These are phyloP conservation scores for Polygonum maritimum DNA, from an alignment of 148 eudicot genomes.

Conservation along the genomic window DNA sequence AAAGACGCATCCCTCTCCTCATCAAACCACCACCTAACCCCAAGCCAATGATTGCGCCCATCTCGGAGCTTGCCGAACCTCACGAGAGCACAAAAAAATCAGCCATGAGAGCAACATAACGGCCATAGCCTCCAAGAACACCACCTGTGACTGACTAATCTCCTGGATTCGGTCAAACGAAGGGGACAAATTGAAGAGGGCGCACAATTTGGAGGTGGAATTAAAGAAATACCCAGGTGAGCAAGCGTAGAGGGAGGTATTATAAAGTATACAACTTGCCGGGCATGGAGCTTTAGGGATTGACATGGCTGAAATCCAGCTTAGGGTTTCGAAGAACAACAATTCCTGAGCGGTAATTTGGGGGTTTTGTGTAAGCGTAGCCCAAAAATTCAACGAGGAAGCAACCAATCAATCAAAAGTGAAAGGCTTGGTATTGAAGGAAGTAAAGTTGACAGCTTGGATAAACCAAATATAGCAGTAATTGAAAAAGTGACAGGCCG, in stretches of 20 bases:
- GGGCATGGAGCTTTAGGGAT: constrained; percentile 29
- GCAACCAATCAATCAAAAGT: too few species aligned
- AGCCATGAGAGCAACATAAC: constrained; percentile 57
- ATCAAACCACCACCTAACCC: constrained; percentile 90
- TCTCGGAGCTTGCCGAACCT: constrained; percentile 54
- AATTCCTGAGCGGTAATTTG: too few species aligned
- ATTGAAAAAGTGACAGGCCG: background rate
- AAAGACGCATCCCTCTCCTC: too few species aligned
- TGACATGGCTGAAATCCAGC: constrained; percentile 21
- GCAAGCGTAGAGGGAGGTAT: constrained; percentile 60
- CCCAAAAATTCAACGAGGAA: too few species aligned
- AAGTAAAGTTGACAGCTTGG: background rate
- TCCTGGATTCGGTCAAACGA: constrained; percentile 58
- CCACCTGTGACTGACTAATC: constrained; percentile 79
- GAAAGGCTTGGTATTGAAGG: background rate
- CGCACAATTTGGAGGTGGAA: constrained; percentile 31
- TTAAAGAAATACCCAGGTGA: constrained; percentile 60
- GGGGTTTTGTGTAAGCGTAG: too few species aligned
- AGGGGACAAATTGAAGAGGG: constrained; percentile 23
- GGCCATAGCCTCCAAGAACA: constrained; percentile 65
- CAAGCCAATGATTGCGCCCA: constrained; percentile 58
- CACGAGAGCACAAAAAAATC: constrained; percentile 39
- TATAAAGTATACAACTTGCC: constrained; percentile 39
- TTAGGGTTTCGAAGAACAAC: background rate
- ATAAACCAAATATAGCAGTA: background rate